Base-by-base conservation (phyloP, 306 rosid species). In the Hylodesmum podocarpum region DNA sequence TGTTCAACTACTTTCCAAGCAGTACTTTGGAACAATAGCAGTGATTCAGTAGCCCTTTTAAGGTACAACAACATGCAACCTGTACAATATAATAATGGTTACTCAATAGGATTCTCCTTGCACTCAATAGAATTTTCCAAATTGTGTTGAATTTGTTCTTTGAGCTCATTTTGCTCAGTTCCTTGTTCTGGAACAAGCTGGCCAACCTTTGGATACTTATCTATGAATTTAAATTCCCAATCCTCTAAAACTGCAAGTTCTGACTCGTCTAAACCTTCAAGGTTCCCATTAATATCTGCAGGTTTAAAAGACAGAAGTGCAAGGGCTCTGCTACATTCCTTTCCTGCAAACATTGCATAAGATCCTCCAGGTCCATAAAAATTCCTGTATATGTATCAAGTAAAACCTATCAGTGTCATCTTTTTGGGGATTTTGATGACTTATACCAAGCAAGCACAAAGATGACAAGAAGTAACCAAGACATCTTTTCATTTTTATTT, bases 281-380 rank as follows among this genome's bases (percentile, higher is more conserved):
- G 82, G 69, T 92, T 84, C 29, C 96, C 96, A 37, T 89, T 89
- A 6, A 94, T 83, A 78, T 94, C 98, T 40, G 80, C 86, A n/a
- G 91, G 93, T 69, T 90, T 90, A 33, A 92, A 92, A 31, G 98
- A 92, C 22, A 94, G 70, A 11, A 90, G 90, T 34, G 97, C 97
- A 43, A 90, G 86, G 51, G 98, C 97, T 85, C 98, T 84, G 79
- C 97, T 90, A 36, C 93, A 93, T 69, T 94, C 97, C 77, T 81
- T 94, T 44, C 98, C 97, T 0, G 94, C 85, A 85, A 94, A 92
- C 96, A 92, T 89, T 12, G 95, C 82, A 58, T 94, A 92, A 3
- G 91, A 68, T 37, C 95, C 96, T 13, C 97, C 96, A 0, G 89
- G 93, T 22, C 98, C 98, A 62, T 94, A 94, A 69, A 94, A 94